Percentiles rank a stretch among this genome's conserved stretches.
Evolutionary conservation across 129 eudicot species (phyloP).

Genomic region (Arctium minus): DNA sequence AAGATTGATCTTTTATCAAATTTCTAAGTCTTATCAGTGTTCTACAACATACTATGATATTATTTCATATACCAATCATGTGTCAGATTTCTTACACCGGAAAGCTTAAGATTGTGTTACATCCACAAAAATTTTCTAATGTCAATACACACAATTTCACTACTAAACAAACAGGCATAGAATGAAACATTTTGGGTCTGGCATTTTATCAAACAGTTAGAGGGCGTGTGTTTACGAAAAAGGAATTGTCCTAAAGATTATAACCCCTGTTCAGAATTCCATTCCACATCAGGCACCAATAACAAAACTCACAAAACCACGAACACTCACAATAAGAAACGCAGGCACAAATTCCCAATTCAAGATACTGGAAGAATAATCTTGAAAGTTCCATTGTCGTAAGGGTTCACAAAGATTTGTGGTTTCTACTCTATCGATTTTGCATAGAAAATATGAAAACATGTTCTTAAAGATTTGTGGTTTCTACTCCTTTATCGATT

Average conservation of each 20-base stretch:
- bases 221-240: not conserved
- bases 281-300: not conserved
- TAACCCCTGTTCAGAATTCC: not conserved
- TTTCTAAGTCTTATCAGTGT: not conserved
- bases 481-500: constrained; percentile 5
- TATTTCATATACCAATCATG: not conserved
- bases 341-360: not conserved
- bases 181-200: constrained; percentile 1
- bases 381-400: not conserved
- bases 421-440: constrained; percentile 1
- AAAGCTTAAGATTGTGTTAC: no score
- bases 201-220: constrained; percentile 31
- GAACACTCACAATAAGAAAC: not conserved
- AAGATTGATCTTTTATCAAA: not conserved
- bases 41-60: not conserved
- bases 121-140: not conserved
- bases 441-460: not conserved
- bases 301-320: not conserved
- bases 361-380: not conserved
- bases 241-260: not conserved
- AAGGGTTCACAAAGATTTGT: not conserved
- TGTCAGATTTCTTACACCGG: not conserved
- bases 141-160: not conserved
- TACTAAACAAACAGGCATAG: not conserved
- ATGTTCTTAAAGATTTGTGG: not conserved